These are phyloP conservation scores for Juglanconis oblonga DNA, from an alignment of 2,329 filamentous ascomycete species.

Conservation along the genomic window DNA sequence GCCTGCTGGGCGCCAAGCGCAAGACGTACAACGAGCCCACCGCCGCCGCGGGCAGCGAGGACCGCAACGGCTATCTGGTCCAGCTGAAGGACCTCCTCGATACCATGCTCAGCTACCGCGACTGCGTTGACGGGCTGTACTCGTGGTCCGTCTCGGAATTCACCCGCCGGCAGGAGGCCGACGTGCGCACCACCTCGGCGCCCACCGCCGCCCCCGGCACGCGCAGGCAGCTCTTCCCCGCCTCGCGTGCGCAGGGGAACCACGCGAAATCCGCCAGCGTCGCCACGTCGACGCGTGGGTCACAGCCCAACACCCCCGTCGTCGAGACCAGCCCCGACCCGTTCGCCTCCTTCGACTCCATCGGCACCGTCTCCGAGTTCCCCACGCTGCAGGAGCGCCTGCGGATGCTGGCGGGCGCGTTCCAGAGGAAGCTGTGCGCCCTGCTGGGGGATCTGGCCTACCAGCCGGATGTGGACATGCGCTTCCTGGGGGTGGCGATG, in stretches of 20 bases:
- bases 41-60: constrained; percentile 50
- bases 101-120: constrained; percentile 90
- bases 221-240: constrained; percentile 2
- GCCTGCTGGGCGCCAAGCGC: constrained; percentile 74
- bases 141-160: constrained; percentile 94
- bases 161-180: constrained; percentile 81
- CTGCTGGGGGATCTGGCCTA: constrained; percentile 87
- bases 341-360: constrained; percentile 38
- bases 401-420: constrained; percentile 68
- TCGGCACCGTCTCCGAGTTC: constrained; percentile 62
- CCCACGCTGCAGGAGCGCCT: constrained; percentile 74
- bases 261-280: constrained; percentile 21
- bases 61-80: constrained; percentile 74
- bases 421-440: constrained; percentile 73
- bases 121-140: constrained; percentile 90
- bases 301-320: constrained; percentile 19
- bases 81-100: constrained; percentile 92
- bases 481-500: constrained; percentile 95
- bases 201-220: not conserved
- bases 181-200: constrained; percentile 60
- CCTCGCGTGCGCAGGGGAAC: not conserved
- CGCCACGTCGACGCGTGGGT: constrained; percentile 26
- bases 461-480: constrained; percentile 91
- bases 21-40: constrained; percentile 34
- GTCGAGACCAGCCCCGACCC: constrained; percentile 15